Percentiles rank a stretch among this genome's conserved stretches.
Evolutionary conservation across 108 stramenopile species (phyloP).

Genomic region (Nannochloropsis oceanica): DNA sequence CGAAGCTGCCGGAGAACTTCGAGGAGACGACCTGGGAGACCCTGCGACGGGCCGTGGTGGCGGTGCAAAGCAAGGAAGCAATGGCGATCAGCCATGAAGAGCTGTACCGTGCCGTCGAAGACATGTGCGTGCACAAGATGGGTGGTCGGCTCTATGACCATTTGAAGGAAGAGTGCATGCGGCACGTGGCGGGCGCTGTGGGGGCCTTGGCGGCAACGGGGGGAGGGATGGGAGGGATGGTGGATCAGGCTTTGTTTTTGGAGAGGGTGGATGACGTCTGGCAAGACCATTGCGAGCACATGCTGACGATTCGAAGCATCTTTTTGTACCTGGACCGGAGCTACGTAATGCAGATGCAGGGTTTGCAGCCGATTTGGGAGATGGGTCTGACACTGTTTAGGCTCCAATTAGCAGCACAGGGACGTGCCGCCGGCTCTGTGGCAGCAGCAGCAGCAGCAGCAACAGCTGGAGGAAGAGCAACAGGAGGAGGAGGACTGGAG

Average conservation of each 20-base stretch:
- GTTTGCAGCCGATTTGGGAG: constrained; percentile 31
- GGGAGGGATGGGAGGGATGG: neutral
- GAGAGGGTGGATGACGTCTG: constrained; percentile 30
- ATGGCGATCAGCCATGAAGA: constrained; percentile 39
- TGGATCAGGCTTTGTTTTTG: constrained; percentile 34
- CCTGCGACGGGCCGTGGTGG: constrained; percentile 33
- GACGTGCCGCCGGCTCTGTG: neutral
- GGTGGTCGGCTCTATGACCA: constrained; percentile 35
- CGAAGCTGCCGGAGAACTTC: constrained; percentile 41
- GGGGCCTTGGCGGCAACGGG: neutral
- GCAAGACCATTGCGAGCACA: constrained; percentile 42
- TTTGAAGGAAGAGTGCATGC: constrained; percentile 22
- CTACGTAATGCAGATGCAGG: constrained; percentile 38
- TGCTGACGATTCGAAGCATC: constrained; percentile 55
- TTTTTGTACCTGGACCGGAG: constrained; percentile 60
- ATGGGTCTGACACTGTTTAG: constrained; percentile 38
- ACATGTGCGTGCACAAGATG: constrained; percentile 47
- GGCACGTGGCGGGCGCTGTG: constrained; percentile 16
- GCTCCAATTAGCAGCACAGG: neutral
- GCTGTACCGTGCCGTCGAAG: constrained; percentile 46
- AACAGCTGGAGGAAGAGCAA: no score
- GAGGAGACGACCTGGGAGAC: constrained; percentile 37
- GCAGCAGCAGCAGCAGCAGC: neutral
- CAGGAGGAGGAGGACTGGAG: constrained; percentile 15
- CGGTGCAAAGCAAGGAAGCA: constrained; percentile 31